Percentiles rank a stretch among this genome's conserved stretches.
phyloP scores from a whole-genome alignment of 257 asterid species.

The Mentha longifolia region DNA sequence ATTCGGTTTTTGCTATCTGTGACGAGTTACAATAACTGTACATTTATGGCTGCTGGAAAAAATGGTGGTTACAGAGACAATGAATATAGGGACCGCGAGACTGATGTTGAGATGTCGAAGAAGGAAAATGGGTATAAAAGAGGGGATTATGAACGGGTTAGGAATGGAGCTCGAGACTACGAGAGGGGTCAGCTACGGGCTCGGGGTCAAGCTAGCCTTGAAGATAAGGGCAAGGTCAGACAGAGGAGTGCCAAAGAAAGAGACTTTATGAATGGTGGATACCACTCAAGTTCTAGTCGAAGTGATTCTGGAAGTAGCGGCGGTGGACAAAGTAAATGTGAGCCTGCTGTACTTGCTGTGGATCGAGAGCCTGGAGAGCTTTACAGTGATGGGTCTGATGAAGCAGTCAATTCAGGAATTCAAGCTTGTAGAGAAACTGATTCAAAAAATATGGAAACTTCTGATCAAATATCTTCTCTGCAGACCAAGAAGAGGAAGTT shows the following conservation, averaged over 20 bases:
- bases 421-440: slow-evolving; percentile 40
- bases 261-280: slow-evolving; percentile 52
- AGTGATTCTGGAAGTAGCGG: slow-evolving; percentile 63
- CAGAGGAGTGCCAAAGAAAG: slow-evolving; percentile 69
- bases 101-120: slow-evolving; percentile 54
- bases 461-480: slow-evolving; percentile 40
- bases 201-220: slow-evolving; percentile 41
- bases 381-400: slow-evolving; percentile 90
- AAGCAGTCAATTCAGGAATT: slow-evolving; percentile 52
- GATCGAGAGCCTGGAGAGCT: slow-evolving; percentile 93
- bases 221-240: slow-evolving; percentile 49
- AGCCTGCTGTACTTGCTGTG: slow-evolving; percentile 28
- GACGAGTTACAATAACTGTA: slow-evolving; percentile 9
- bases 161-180: slow-evolving; percentile 50
- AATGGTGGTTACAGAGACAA: slow-evolving; percentile 68
- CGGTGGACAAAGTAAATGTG: slow-evolving; percentile 44
- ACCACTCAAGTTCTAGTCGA: slow-evolving; percentile 53
- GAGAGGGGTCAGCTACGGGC: slow-evolving; percentile 41
- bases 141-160: slow-evolving; percentile 49
- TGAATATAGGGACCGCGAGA: slow-evolving; percentile 62
- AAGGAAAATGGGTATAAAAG: slow-evolving; percentile 48
- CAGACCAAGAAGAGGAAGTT: slow-evolving; percentile 70
- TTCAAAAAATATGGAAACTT: slow-evolving; percentile 44
- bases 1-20: slow-evolving; percentile 19
- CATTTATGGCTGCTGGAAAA: slow-evolving; percentile 79